Evolutionary conservation across 78 protist species (phyloP).

Genomic region (Polysphondylium violaceum): DNA sequence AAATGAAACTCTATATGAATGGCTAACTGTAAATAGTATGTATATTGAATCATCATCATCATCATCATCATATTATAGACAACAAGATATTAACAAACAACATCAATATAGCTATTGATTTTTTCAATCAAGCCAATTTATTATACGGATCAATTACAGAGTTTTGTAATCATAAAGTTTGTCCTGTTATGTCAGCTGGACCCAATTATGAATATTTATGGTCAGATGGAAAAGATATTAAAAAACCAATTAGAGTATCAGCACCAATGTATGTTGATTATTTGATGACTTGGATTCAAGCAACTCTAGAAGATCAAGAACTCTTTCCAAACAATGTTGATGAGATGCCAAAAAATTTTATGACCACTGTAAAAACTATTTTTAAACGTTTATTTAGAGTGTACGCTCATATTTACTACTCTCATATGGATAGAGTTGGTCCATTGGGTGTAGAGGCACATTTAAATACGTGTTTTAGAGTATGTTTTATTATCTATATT

Average conservation of each 20-base stretch:
- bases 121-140: constrained; percentile 87
- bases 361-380: constrained; percentile 82
- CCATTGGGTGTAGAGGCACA: constrained; percentile 90
- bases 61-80: neutral
- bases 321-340: constrained; percentile 90
- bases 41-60: neutral
- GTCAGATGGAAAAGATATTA: constrained; percentile 92
- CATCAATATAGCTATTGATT: constrained; percentile 84
- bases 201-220: constrained; percentile 83
- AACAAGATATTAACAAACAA: neutral
- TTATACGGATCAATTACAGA: constrained; percentile 87
- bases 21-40: constrained; percentile 85
- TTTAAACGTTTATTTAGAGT: constrained; percentile 96
- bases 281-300: constrained; percentile 97
- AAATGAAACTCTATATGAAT: constrained; percentile 70
- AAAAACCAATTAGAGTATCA: constrained; percentile 88
- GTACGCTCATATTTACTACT: constrained; percentile 96
- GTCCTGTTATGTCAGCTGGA: constrained; percentile 90
- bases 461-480: constrained; percentile 82
- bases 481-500: neutral
- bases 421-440: constrained; percentile 88
- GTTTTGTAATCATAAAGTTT: constrained; percentile 84
- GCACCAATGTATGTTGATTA: constrained; percentile 95
- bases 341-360: constrained; percentile 91
- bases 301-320: constrained; percentile 90